Evolutionary conservation across 345 rosid species (phyloP).

Genomic region (Rubroshorea leprosula): DNA sequence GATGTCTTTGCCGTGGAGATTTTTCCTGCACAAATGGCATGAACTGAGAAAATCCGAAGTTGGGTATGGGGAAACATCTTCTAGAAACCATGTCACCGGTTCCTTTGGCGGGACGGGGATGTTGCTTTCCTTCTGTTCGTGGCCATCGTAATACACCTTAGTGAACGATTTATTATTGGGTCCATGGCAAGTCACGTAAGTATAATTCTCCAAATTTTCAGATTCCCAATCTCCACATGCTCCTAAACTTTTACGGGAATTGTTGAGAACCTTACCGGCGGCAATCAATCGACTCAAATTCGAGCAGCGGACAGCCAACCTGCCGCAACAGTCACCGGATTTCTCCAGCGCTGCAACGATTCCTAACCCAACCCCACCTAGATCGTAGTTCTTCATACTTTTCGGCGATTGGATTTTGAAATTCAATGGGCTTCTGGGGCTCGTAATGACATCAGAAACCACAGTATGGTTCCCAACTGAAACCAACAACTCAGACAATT

Average conservation of each 20-base stretch:
- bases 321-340: slow-evolving; percentile 5
- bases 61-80: slow-evolving; percentile 28
- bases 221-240: slow-evolving; percentile 27
- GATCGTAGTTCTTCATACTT: slow-evolving; percentile 43
- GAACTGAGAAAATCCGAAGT: slow-evolving; percentile 52
- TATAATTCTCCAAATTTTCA: slow-evolving; percentile 42
- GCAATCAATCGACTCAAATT: slow-evolving; percentile 28
- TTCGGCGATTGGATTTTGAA: slow-evolving; percentile 54
- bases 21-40: slow-evolving; percentile 61
- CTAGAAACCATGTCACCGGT: slow-evolving; percentile 22
- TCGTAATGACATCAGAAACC: slow-evolving; percentile 31
- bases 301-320: slow-evolving; percentile 16
- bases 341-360: slow-evolving; percentile 77
- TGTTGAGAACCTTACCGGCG: slow-evolving; percentile 22
- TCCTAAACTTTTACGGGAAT: background rate
- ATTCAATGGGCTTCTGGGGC: slow-evolving; percentile 73
- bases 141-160: slow-evolving; percentile 47
- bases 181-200: slow-evolving; percentile 52
- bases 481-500: slow-evolving; percentile 59
- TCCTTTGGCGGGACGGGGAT: slow-evolving; percentile 16
- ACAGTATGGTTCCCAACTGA: slow-evolving; percentile 39
- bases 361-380: slow-evolving; percentile 70
- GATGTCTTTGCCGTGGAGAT: slow-evolving; percentile 66
- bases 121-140: slow-evolving; percentile 15
- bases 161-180: slow-evolving; percentile 38